Conservation (phyloP, 1,284 basidiomycete genomes). For the Cutaneotrichosporon sp. region DNA sequence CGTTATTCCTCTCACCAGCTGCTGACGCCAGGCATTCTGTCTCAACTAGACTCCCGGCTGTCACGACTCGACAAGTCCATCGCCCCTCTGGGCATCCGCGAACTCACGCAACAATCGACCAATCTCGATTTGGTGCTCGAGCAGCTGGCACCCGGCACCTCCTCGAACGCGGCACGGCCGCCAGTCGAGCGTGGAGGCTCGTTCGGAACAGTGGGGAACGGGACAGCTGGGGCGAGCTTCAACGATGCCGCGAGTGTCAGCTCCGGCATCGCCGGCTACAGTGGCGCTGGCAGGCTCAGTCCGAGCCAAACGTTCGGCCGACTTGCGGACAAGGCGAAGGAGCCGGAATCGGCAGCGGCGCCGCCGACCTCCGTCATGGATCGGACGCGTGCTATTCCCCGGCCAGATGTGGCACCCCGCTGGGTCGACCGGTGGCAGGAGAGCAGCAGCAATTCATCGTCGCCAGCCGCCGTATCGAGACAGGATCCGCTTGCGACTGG, state of each 20-base stretch:
- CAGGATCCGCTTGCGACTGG: slow-evolving; percentile 18
- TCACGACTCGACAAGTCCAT: slow-evolving; percentile 47
- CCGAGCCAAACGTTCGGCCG: no score
- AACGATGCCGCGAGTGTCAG: neutral
- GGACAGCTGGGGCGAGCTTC: neutral
- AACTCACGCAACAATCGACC: slow-evolving; percentile 23
- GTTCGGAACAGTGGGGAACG: neutral
- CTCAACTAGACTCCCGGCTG: slow-evolving; percentile 44
- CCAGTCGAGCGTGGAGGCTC: neutral
- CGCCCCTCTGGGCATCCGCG: slow-evolving; percentile 44
- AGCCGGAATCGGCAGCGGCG: neutral
- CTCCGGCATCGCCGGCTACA: neutral
- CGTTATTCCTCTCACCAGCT: slow-evolving; percentile 2
- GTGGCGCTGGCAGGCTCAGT: no score
- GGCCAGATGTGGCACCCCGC: slow-evolving; percentile 13
- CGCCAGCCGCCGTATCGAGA: neutral
- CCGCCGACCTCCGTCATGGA: slow-evolving; percentile 13
- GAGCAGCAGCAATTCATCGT: neutral
- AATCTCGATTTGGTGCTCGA: slow-evolving; percentile 12
- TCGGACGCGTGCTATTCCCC: slow-evolving; percentile 13
- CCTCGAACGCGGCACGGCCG: neutral
- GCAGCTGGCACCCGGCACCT: neutral
- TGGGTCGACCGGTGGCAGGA: slow-evolving; percentile 18
- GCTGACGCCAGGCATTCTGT: slow-evolving; percentile 35
- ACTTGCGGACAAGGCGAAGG: no score